These are phyloP conservation scores for Durotheca rogersii DNA, from an alignment of 495 filamentous ascomycete species.

Conservation along the genomic window DNA sequence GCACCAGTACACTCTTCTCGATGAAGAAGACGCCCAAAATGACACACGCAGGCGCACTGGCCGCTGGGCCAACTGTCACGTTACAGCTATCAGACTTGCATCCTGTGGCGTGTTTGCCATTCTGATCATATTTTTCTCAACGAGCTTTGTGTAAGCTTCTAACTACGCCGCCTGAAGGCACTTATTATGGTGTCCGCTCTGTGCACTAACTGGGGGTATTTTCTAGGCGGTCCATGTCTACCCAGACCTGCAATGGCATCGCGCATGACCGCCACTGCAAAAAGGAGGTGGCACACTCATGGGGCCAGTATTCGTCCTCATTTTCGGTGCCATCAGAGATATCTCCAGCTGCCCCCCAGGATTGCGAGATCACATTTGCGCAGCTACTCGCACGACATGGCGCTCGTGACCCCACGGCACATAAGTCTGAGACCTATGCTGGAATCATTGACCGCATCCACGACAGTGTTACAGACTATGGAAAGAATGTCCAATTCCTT, in stretches of 20 bases:
- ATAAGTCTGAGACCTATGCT: slow-evolving; percentile 60
- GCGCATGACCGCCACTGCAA: slow-evolving; percentile 60
- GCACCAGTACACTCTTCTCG: slow-evolving; percentile 33
- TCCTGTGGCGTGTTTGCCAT: slow-evolving; percentile 8
- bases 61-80: slow-evolving; percentile 7
- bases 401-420: slow-evolving; percentile 71
- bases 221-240: slow-evolving; percentile 24
- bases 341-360: slow-evolving; percentile 53
- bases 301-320: slow-evolving; percentile 87
- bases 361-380: slow-evolving; percentile 72
- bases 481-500: slow-evolving; percentile 63
- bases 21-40: slow-evolving; percentile 6
- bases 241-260: slow-evolving; percentile 57
- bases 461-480: slow-evolving; percentile 53
- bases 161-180: slow-evolving; percentile 9
- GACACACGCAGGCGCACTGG: slow-evolving; percentile 3
- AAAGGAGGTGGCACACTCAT: slow-evolving; percentile 60
- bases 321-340: slow-evolving; percentile 69
- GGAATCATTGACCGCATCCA: slow-evolving; percentile 63
- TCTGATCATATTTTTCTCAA: slow-evolving; percentile 13
- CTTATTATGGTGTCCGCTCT: slow-evolving; percentile 3
- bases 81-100: slow-evolving; percentile 4
- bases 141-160: slow-evolving; percentile 18
- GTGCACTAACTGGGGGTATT: slow-evolving; percentile 9
- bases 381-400: slow-evolving; percentile 81